Base-by-base conservation (phyloP, 2,329 filamentous ascomycete species). In the Penicillium sclerotiorum region DNA sequence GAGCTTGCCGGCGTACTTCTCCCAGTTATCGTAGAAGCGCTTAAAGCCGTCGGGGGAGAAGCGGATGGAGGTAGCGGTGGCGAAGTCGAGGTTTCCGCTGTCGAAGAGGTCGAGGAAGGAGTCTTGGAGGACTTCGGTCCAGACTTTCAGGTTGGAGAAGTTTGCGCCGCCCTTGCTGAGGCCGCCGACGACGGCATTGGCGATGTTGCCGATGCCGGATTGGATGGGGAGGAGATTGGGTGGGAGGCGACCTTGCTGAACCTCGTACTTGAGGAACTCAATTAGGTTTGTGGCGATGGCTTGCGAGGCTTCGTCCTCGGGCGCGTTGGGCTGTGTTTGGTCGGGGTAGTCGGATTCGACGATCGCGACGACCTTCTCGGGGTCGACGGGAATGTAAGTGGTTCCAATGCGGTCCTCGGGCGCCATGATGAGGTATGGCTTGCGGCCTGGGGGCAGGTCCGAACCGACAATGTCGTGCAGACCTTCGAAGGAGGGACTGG, bases 51-150 rank as follows among this genome's bases (percentile, higher is more conserved):
- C 89, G 5, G 90, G 91, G 0, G 89, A 93, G 81, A 95, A 95
- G 61, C 90, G 89, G 65, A 95, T 90, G 2, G 88, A 92, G 6
- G 90, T 95, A 32, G 90, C 90, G 0, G 90, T 95, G 37, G 90
- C 91, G 64, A 94, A 95, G 75, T 95, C 89, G 17, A 95, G 81
- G 66, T 89, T 86, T 21, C 90, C 90, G 52, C 84, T 88, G 77
- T 95, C 91, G 73, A 95, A 95, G 47, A 95, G 87, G 69, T 95
- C 91, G 20, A 95, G 82, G 83, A 95, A 95, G 18, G 88, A 91
- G 70, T 95, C 90, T 76, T 95, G 90, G 49, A 95, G 84, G 40
- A 95, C 90, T 73, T 95, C 90, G 20, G 91, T 95, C 91, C 90
- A 95, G 32, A 95, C 91, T 69, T 88, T 91, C 50, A 96, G 81